Evolutionary conservation across 163 green algal species (phyloP), one percentile per base, ranked within the genome.

Genomic region (Scenedesmus sp.): DNA sequence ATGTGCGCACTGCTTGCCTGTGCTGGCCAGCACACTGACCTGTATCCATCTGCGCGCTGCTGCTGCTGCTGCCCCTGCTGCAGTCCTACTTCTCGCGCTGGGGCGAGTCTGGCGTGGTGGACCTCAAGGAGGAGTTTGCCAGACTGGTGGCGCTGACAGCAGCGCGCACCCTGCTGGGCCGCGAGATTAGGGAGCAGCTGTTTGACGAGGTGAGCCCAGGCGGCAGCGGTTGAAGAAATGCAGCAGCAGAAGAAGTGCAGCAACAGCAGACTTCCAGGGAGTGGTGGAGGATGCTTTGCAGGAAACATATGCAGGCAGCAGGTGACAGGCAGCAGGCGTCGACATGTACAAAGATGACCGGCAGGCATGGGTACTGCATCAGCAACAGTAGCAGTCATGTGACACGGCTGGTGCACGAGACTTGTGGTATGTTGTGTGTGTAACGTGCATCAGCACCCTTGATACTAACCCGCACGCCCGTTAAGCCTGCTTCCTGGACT

Each of bases 71-170:
- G 84, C 34, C n/a, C 9, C 12, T 66, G 34, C 86, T 83, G 76
- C 94, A 98, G 95, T 95, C 96, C 6, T 99, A 97, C 93, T 99
- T 99, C 89, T 91, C 73, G n/a, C 97, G 97, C 82, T 99, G 98
- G 98, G 97, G 94, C 59, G 93, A 99, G 1, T 92, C 93, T 62
- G 98, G 98, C 12, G 94, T 97, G 56, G 95, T 99, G 7, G 97
- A 99, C 91, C 95, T 99, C 9, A 96, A 96, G 86, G 94, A 99
- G 10, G 96, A 96, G 88, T 97, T 99, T 84, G 95, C 93, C 87
- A 95, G 98, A 84, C 97, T 99, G 34, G 98, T 99, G 93, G 99
- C 99, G 66, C 94, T 99, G 60, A 99, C 98, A 0, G 98, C 98
- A 18, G 97, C 95, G 3, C 92, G 98, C 62, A 99, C 97, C 1